Conservation (phyloP, 1,284 basidiomycete species). For the Irpex lacteus region DNA sequence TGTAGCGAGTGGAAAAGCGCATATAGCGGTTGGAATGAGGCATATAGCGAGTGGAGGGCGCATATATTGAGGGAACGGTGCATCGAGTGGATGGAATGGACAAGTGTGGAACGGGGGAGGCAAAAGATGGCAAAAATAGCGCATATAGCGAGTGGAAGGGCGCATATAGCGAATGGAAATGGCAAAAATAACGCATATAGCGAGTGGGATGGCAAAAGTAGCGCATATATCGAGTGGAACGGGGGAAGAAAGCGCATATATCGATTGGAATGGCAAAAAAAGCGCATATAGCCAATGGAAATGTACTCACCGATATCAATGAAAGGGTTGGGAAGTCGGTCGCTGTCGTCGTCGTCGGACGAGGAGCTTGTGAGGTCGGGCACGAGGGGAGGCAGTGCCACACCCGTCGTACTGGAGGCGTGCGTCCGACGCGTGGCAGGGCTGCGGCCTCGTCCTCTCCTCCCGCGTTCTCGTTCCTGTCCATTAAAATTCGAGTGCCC, state of each 20-base stretch:
- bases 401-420: slow-evolving; percentile 32
- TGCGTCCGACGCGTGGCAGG: slow-evolving; percentile 7
- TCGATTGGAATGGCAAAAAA: slow-evolving; percentile 11
- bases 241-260: background rate
- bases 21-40: no score
- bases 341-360: slow-evolving; percentile 39
- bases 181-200: background rate
- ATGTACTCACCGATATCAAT: slow-evolving; percentile 15
- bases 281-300: slow-evolving; percentile 10
- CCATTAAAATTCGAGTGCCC: no score
- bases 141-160: no score
- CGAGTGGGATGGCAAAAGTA: background rate
- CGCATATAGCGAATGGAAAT: no score
- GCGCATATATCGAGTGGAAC: background rate
- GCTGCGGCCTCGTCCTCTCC: slow-evolving; percentile 7
- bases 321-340: slow-evolving; percentile 47
- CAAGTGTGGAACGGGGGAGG: no score
- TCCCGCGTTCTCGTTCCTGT: background rate
- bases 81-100: no score
- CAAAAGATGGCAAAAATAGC: no score
- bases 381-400: slow-evolving; percentile 45
- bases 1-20: no score
- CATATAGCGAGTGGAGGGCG: no score
- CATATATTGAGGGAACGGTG: no score
- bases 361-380: slow-evolving; percentile 51